Evolutionary conservation across 2,329 filamentous ascomycete species (phyloP), one percentile per base, ranked within the genome.

Genomic region (Claviceps arundinis): DNA sequence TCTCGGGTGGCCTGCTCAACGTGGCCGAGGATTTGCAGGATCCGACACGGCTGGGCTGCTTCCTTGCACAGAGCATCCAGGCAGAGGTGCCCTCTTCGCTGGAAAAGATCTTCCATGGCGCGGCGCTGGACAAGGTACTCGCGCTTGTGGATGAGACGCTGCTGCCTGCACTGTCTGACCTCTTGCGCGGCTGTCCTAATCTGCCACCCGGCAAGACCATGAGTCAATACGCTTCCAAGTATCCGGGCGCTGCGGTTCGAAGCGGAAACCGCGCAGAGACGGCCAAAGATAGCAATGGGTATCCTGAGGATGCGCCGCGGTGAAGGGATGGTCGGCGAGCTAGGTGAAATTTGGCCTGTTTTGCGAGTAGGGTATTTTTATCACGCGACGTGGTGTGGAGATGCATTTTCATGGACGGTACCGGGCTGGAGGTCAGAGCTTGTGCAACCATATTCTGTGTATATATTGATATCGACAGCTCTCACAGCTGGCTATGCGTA

Each of bases 1-100:
- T 75, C 13, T 73, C 73, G 0, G 66, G 69, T 13, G 72, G 72
- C 11, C 61, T 76, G 0, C 69, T 70, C 55, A 75, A 73, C 54
- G 51, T 62, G 5, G 1, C 24, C 9, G 48, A n/a, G 2, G 48
- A 50, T 44, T 22, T 50, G 38, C 48, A 50, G 19, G 48, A 50
- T 30, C 48, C 48, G 8, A 38, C 41, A 13, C 22, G 48, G n/a
- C 48, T 50, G 13, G 38, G 48, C 9, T 50, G 48, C 9, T 50
- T 50, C 26, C 46, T 51, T 17, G 34, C 50, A n/a, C 52, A 54
- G 34, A 54, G 47, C 38, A 54, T 54, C 26, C 52, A 51, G 43
- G 52, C 52, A 2, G 52, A 54, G 37, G 52, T 49, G n/a, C 48
- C 52, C 4, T 54, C 48, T 11, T 54, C 52, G 17, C 52, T 54